Base-by-base conservation (phyloP, 2,329 filamentous ascomycete species). In the Penicillium verrucosum region DNA sequence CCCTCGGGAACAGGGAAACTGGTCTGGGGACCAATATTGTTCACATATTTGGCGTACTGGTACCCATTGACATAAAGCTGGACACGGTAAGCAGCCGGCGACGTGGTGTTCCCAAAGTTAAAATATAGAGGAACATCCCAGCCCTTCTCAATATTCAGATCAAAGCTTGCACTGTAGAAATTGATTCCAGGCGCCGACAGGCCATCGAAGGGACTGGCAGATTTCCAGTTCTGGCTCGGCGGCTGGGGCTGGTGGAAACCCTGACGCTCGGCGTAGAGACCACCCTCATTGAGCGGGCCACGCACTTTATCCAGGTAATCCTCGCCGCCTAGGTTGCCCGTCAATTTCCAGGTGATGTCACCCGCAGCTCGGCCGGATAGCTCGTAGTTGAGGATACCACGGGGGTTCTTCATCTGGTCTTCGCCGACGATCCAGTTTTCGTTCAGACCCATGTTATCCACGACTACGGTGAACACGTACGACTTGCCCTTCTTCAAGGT, bases 1-100 rank as follows among this genome's bases (percentile, higher is more conserved):
- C 88, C 88, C 73, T 90, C 83, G 0, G 89, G 89, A 0, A 92
- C 88, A 1, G 88, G 88, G 68, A 86, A 92, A 2, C 72, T 78
- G 0, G 80, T 84, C 74, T 93, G 89, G 1, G 89, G 89, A 0
- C 89, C 89, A n/a, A 92, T 79, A 60, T 91, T 87, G 66, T 84
- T 86, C n/a, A 75, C 72, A 59, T 82, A 87, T 67, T 86, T 86
- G 2, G 83, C 85, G 60, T 86, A 91, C 70, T 92, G 88, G 72
- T 86, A 92, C 1, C 89, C 89, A 64, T 92, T 92, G 43, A 92
- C 85, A 66, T 82, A 92, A 7, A 92, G 73, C 64, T 88, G 81
- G 1, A 79, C 84, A 18, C 88, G 79, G 60, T 87, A 89, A 6
- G 75, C 70, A 11, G 58, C 30, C 82, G 87, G 40, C 82, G 83